phyloP scores from a whole-genome alignment of 2,329 filamentous ascomycete genomes.

The Penicillium fuscoglaucum region DNA sequence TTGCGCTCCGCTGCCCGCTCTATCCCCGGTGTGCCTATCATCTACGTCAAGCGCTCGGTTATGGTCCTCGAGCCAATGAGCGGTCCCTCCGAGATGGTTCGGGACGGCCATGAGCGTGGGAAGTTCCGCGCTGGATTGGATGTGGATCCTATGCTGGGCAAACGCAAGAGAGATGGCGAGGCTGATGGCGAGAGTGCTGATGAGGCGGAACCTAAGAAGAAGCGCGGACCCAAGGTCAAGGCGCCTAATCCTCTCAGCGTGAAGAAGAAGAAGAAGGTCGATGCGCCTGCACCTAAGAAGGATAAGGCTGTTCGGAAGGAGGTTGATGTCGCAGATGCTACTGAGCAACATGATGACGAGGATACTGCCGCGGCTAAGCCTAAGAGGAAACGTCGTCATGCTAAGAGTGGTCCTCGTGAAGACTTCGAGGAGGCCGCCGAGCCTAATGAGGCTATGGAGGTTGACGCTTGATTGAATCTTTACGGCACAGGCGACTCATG shows the following conservation, averaged over 20 bases:
- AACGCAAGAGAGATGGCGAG: constrained; percentile 36
- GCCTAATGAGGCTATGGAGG: constrained; percentile 20
- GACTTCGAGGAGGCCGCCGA: constrained; percentile 21
- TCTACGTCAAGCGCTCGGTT: constrained; percentile 53
- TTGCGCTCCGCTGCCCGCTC: constrained; percentile 43
- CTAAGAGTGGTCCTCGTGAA: constrained; percentile 32
- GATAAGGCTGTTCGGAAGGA: constrained; percentile 16
- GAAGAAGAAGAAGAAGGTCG: constrained; percentile 46
- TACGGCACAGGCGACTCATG: constrained; percentile 10
- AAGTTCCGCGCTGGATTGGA: constrained; percentile 49
- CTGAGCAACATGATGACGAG: constrained; percentile 26
- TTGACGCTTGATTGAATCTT: constrained; percentile 20
- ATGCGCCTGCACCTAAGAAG: constrained; percentile 25
- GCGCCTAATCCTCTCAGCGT: constrained; percentile 51
- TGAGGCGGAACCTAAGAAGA: constrained; percentile 35
- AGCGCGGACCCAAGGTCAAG: constrained; percentile 39
- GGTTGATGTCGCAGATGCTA: constrained; percentile 15
- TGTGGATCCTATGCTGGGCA: constrained; percentile 30
- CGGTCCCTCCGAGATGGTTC: constrained; percentile 42
- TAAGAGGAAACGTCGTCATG: constrained; percentile 39
- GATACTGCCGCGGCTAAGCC: constrained; percentile 32
- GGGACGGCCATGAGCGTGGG: constrained; percentile 47
- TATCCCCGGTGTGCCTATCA: constrained; percentile 51
- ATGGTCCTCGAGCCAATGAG: constrained; percentile 54
- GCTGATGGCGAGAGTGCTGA: constrained; percentile 20